phyloP scores from a whole-genome alignment of 2,329 filamentous ascomycete genomes.

The Colletotrichum musicola region DNA sequence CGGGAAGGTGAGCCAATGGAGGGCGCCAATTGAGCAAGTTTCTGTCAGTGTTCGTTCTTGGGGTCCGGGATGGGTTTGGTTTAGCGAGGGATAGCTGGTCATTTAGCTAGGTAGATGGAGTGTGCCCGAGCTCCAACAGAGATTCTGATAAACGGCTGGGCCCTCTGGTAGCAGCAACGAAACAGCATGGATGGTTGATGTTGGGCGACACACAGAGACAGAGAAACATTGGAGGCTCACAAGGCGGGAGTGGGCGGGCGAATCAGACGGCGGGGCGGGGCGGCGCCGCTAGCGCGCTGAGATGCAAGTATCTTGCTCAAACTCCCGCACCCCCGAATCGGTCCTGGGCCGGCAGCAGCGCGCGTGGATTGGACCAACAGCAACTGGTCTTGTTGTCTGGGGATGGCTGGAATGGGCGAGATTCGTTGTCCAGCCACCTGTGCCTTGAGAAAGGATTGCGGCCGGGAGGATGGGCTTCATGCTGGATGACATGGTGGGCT shows the following conservation, averaged over 20 bases:
- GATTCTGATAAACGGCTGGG: too few relatives aligned
- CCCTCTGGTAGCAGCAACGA: neutral
- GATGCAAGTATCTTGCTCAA: constrained; percentile 42
- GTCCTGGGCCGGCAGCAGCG: neutral
- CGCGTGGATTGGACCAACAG: neutral
- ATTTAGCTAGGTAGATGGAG: too few relatives aligned
- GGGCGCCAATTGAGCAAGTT: constrained; percentile 44
- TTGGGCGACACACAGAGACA: neutral
- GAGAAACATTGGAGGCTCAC: constrained; percentile 16
- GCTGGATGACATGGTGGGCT: neutral
- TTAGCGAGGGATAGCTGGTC: neutral
- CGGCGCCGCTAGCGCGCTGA: constrained; percentile 35
- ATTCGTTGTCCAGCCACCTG: constrained; percentile 6
- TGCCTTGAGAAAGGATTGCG: too few relatives aligned
- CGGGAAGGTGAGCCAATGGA: constrained; percentile 32
- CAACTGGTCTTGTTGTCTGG: too few relatives aligned
- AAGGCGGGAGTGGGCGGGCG: constrained; percentile 8
- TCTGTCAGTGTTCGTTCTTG: neutral
- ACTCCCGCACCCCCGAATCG: constrained; percentile 34
- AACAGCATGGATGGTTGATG: neutral
- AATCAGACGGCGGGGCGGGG: constrained; percentile 34
- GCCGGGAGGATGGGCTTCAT: neutral
- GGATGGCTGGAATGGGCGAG: constrained; percentile 15
- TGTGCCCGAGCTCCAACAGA: too few relatives aligned
- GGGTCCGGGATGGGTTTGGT: neutral